These are phyloP conservation scores for Carpinus viminea DNA, from an alignment of 306 rosid species.

Conservation along the genomic window DNA sequence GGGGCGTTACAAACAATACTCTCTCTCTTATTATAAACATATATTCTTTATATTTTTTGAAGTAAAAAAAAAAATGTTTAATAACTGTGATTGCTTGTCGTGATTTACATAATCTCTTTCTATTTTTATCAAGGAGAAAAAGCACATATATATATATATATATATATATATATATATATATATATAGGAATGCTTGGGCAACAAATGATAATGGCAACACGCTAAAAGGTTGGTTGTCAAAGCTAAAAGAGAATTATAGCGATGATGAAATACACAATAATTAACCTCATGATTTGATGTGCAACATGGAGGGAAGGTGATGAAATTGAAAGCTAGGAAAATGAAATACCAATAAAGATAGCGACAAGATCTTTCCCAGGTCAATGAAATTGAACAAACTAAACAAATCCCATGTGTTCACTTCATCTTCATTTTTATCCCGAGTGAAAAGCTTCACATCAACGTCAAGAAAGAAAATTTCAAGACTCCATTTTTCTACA, in stretches of 20 bases:
- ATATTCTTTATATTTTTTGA: too few species aligned
- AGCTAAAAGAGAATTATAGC: constrained; percentile 22
- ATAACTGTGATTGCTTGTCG: too few species aligned
- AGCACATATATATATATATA: too few species aligned
- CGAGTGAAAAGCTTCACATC: constrained; percentile 64
- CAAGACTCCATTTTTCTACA: too few species aligned
- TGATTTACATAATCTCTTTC: too few species aligned
- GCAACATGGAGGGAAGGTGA: constrained; percentile 25
- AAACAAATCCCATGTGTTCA: constrained; percentile 9
- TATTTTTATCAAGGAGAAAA: too few species aligned
- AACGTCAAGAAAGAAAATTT: background rate
- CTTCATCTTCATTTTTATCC: constrained; percentile 14
- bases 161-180: too few species aligned
- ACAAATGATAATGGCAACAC: too few species aligned
- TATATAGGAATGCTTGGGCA: too few species aligned
- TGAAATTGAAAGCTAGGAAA: constrained; percentile 41
- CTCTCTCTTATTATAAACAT: too few species aligned
- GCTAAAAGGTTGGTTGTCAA: background rate
- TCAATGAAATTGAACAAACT: constrained; percentile 25
- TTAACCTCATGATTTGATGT: constrained; percentile 33
- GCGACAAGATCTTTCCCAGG: constrained; percentile 45
- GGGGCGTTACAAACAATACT: too few species aligned
- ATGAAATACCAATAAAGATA: constrained; percentile 38
- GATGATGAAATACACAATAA: constrained; percentile 20
- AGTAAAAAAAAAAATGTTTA: too few species aligned